These are phyloP conservation scores for Diaporthe longicolla DNA, from an alignment of 2,329 filamentous ascomycete genomes.

Conservation along the genomic window DNA sequence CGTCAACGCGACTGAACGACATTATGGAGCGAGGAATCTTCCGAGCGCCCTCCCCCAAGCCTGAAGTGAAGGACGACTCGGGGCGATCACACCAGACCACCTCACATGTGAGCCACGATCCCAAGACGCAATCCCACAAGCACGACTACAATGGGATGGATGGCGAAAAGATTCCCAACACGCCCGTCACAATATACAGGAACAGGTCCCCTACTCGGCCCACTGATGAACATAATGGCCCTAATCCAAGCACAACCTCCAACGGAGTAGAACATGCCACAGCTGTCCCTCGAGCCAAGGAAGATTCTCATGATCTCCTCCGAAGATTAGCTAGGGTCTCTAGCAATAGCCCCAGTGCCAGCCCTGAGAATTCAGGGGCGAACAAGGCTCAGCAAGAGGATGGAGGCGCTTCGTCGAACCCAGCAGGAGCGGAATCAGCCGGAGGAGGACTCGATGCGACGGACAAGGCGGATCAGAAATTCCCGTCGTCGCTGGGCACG, in stretches of 20 bases:
- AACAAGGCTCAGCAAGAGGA: constrained; percentile 42
- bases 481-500: not conserved
- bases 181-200: constrained; percentile 58
- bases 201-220: constrained; percentile 35
- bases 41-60: constrained; percentile 59
- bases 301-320: constrained; percentile 64
- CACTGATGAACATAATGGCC: constrained; percentile 37
- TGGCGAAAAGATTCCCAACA: constrained; percentile 56
- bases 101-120: constrained; percentile 38
- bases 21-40: constrained; percentile 60
- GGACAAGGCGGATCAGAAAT: constrained; percentile 12
- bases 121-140: constrained; percentile 38
- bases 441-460: not conserved
- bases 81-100: constrained; percentile 43
- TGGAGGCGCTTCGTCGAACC: not conserved
- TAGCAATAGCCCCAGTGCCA: constrained; percentile 53
- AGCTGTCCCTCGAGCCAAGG: constrained; percentile 47
- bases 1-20: constrained; percentile 66
- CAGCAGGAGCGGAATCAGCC: not conserved
- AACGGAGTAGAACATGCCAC: constrained; percentile 42
- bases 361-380: constrained; percentile 53
- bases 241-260: constrained; percentile 28
- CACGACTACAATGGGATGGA: constrained; percentile 40
- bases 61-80: constrained; percentile 50
- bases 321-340: constrained; percentile 64